Base-by-base conservation (phyloP, 805 yeast genomes). In the Saccharomycopsis amapae region DNA sequence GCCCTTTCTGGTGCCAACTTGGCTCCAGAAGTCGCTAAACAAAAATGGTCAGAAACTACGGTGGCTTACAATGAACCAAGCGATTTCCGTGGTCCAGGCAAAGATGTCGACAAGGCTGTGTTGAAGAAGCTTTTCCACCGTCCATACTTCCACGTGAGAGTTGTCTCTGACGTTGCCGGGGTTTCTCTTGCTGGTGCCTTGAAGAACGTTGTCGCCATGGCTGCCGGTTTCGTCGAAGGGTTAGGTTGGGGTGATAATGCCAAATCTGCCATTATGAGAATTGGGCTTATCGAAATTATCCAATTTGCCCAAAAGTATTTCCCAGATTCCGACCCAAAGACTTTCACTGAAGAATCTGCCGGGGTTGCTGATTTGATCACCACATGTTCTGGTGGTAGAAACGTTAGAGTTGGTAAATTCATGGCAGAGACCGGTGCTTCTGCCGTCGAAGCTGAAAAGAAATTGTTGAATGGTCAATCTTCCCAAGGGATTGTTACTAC, bases 181-280 rank as follows among this genome's bases (percentile, higher is more conserved):
- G 93, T 88, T 48, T 86, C 96, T 2, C 77, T 93, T 51, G 95
- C 96, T 37, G 98, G 98, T 62, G 98, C 98, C 9, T 76, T 93
- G 65, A 93, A 93, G 71, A 93, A 93, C 67, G 85, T 93, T 44
- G 90, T 90, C 52, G 98, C 98, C 31, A 71, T 88, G 60, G 94
- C 96, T 53, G 96, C 94, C 51, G 98, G 98, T 46, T 85, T 93
- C 62, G 97, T 90, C 52, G 95, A 87, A 66, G 98, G 98, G 57
- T 75, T 85, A 53, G 96, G 95, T 53, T 93, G 98, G 98, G 98
- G 98, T 65, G 96, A 88, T 67, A 93, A 93, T 64, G 97, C 98
- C 54, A 88, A 90, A 67, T 83, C 97, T 46, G 98, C 97, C 37
- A 81, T 93, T 58, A 94, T 90, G 89, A 78, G 98, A 69, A 83